Conservation (phyloP, 768 basidiomycete genomes). For the Mycena capillaripes region DNA sequence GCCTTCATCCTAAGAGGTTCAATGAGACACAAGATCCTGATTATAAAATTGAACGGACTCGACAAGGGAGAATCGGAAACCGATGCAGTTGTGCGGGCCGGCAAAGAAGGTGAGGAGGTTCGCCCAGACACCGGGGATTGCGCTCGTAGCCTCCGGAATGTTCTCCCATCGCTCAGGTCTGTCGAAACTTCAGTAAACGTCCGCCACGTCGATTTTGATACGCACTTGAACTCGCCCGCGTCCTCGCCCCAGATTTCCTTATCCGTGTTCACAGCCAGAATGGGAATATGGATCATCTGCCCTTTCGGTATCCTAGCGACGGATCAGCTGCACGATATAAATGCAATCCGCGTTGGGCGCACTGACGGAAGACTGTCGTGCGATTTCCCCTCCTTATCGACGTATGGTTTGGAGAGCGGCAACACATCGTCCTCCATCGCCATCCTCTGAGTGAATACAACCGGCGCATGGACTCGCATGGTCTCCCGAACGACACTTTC, state of each 20-base stretch:
- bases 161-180: background rate
- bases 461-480: slow-evolving; percentile 68
- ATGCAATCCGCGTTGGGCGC: background rate
- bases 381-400: slow-evolving; percentile 56
- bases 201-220: background rate
- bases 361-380: slow-evolving; percentile 51
- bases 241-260: background rate
- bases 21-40: no score
- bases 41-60: background rate
- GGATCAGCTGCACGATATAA: background rate
- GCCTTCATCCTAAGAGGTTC: background rate
- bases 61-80: background rate
- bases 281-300: background rate
- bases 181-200: background rate
- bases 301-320: background rate
- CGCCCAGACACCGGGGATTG: background rate
- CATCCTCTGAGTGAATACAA: slow-evolving; percentile 56
- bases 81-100: background rate
- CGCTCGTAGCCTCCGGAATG: background rate
- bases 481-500: slow-evolving; percentile 66
- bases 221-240: background rate
- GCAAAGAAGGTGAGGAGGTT: background rate
- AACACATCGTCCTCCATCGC: slow-evolving; percentile 67
- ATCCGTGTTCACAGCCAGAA: background rate
- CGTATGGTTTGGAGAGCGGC: slow-evolving; percentile 62